Base-by-base conservation (phyloP, 2,329 filamentous ascomycete genomes). In the Diplocarpon mali region DNA sequence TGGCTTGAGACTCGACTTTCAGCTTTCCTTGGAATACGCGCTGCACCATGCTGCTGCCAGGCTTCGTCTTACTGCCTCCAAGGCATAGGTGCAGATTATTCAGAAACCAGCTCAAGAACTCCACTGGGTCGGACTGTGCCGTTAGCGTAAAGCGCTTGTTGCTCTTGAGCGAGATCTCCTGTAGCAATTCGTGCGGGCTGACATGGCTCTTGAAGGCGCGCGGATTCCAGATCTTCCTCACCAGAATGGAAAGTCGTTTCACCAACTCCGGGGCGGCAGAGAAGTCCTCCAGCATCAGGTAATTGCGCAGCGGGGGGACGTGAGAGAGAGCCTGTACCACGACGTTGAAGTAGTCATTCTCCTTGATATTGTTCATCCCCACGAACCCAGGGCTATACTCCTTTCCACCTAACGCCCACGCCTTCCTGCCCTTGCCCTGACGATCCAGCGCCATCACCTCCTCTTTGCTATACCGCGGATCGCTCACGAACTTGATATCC, bases 361-460 rank as follows among this genome's bases (percentile, higher is more conserved):
- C 87, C 66, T 98, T 98, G 72, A 98, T 95, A 67, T 98, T 98
- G 73, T 98, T 98, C 85, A 98, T 93, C 54, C 92, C 92, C 49
- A 98, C 87, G 62, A 89, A 98, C 5, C 92, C 90, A 15, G 92
- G 92, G 53, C 82, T 82, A 66, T 98, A 98, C 62, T 84, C 79
- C 64, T 83, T 85, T 51, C 87, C 87, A 40, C 73, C 72, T 35
- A 96, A 72, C 58, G 94, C 90, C 75, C 82, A 88, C 36, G 78
- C 76, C 14, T 69, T 72, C 20, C 20, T 24, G 20, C 20, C 20
- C 59, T 72, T 71, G 42, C 70, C 68, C 53, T 71, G 65, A 42
- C 79, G 76, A 66, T 96, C 92, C 53, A 96, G 68, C 57, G 78
- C 78, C 57, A 78, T 72, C 28, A 96, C 89, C 59, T 96, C 85